These are phyloP conservation scores for Neurospora pannonica DNA, from an alignment of 495 filamentous ascomycete genomes.

Conservation along the genomic window DNA sequence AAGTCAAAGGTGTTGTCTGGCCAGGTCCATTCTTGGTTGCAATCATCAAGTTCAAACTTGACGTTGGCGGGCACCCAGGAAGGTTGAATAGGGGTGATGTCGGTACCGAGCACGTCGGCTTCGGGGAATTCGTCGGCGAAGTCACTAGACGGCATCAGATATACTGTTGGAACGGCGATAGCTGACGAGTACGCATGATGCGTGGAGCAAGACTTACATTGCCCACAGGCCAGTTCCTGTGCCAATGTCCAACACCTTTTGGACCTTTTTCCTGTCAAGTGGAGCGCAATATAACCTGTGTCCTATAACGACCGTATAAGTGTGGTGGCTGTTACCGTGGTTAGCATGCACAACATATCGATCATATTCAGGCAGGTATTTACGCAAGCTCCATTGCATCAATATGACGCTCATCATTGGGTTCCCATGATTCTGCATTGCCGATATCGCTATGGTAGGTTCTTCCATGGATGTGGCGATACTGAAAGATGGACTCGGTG, in stretches of 20 bases:
- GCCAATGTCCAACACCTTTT: conserved; percentile 29
- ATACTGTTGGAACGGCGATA: conserved; percentile 2
- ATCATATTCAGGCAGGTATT: conserved; percentile 20
- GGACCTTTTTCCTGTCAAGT: neutral
- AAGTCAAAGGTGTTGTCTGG: conserved; percentile 42
- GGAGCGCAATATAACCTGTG: conserved; percentile 49
- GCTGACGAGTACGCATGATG: neutral
- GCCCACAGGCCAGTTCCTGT: conserved; percentile 36
- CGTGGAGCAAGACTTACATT: conserved; percentile 24
- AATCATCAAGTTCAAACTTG: conserved; percentile 49
- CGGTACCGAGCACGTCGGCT: conserved; percentile 49
- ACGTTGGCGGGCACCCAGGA: conserved; percentile 35
- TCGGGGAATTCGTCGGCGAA: conserved; percentile 37
- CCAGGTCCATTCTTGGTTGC: conserved; percentile 43
- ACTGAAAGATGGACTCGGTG: conserved; percentile 34
- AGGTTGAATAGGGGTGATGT: conserved; percentile 45
- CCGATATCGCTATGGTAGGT: conserved; percentile 23
- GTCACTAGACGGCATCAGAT: conserved; percentile 14
- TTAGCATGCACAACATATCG: neutral
- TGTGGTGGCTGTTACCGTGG: conserved; percentile 12
- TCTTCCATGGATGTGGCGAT: conserved; percentile 32
- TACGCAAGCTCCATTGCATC: conserved; percentile 17
- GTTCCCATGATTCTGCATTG: conserved; percentile 8
- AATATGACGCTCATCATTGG: conserved; percentile 18
- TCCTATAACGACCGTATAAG: conserved; percentile 25